Evolutionary conservation across 257 asterid species (phyloP), one percentile per base, ranked within the genome.

Genomic region (Euphrasia confusa): DNA sequence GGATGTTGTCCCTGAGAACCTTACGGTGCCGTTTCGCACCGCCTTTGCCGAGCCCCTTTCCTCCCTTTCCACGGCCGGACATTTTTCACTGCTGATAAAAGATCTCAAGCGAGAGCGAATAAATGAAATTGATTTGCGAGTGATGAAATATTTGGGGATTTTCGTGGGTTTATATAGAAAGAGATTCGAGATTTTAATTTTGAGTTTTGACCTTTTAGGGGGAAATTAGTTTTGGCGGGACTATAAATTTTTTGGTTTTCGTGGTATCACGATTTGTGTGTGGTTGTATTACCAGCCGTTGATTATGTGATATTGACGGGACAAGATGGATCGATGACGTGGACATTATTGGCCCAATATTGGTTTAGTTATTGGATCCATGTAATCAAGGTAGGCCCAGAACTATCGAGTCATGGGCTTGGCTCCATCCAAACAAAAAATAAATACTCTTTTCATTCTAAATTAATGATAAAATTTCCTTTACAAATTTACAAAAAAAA

Each of bases 21-120:
- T 77, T 77, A 56, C 82, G 82, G 61, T 77, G 82, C 21, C 82
- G 79, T 17, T 77, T 77, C 1, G 82, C 82, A 59, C 82, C 82
- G 12, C 82, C 82, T 64, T 77, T 77, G 24, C 82, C 82, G 55
- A 73, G 33, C 1, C 82, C 82, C 65, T 77, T 77, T 17, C 82
- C 82, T 35, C 82, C 83, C 60, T 78, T 78, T 2, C 83, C 79
- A 30, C 79, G 79, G 32, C 83, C 83, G 0, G 79, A 78, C 83
- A 18, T 15, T 18, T 50, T 50, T 50, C 9, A 2, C 18, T 12
- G 14, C 48, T 3, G 1, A 9, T 9, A 10, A 40, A 10, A 10
- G 50, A n/a, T 44, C n/a, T 11, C 14, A 11, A 10, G 13, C 13
- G 14, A 44, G 5, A 10, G 13, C 50, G 50, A 13, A 3, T 17